These are phyloP conservation scores for Curvularia eragrostidis DNA, from an alignment of 2,329 filamentous ascomycete species.

Conservation along the genomic window DNA sequence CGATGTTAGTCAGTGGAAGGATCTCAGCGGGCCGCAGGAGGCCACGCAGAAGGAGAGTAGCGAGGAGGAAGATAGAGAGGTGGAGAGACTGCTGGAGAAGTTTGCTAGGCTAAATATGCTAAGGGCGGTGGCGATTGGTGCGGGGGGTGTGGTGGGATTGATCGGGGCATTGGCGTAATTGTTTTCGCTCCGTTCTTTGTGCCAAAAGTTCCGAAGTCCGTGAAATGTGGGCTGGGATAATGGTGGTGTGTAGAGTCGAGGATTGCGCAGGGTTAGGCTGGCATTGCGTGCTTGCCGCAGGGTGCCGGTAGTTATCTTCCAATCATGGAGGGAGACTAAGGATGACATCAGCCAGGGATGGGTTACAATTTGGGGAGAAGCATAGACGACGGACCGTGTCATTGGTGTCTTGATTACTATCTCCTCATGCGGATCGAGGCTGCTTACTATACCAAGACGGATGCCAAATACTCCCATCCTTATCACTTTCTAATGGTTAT, in stretches of 20 bases:
- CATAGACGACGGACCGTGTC: not conserved
- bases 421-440: not conserved
- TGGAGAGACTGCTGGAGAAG: conserved; percentile 25
- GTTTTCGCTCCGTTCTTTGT: not conserved
- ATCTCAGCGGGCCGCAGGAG: conserved; percentile 34
- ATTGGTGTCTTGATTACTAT: not conserved
- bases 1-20: conserved; percentile 38
- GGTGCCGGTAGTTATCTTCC: not conserved
- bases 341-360: not conserved
- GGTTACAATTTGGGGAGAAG: too few species aligned
- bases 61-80: conserved; percentile 27
- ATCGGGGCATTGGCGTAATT: conserved; percentile 22
- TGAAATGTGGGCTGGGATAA: too few species aligned
- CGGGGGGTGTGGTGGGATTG: conserved; percentile 35
- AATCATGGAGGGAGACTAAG: not conserved
- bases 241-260: too few species aligned
- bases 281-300: not conserved
- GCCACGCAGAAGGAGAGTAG: conserved; percentile 22
- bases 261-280: not conserved
- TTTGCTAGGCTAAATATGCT: conserved; percentile 34
- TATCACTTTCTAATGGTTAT: not conserved
- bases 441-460: not conserved
- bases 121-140: conserved; percentile 33
- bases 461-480: not conserved
- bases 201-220: too few species aligned